Conservation (phyloP, 176 grass and related monocot genomes). For the sorghum (Sorghum bicolor) region Sorghum_bicolor_NCBIv3 NC_012873.2:6554001-6554500, state of each 20-base stretch:
- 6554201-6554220: not conserved
- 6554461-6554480: not conserved
- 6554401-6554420: constrained; percentile 79
- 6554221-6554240: not conserved
- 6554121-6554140: not conserved
- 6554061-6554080: constrained; percentile 21
- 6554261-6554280: constrained; percentile 49
- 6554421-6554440: constrained; percentile 56
- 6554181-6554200: not conserved
- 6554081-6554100: not conserved
- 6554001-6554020: not conserved
- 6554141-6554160: not conserved
- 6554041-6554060: not conserved
- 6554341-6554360: constrained; percentile 96
- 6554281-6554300: constrained; percentile 83
- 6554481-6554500: constrained; percentile 8
- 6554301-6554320: constrained; percentile 75
- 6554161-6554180: not conserved
- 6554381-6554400: constrained; percentile 90
- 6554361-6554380: constrained; percentile 95
- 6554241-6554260: not conserved
- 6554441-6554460: constrained; percentile 18
- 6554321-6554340: constrained; percentile 85
- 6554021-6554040: not conserved
- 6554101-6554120: not conserved